Percentiles rank a stretch among this genome's conserved stretches.
These are phyloP conservation scores for Diplodia mutila DNA, from an alignment of 2,329 filamentous ascomycete species.

Conservation along the genomic window DNA sequence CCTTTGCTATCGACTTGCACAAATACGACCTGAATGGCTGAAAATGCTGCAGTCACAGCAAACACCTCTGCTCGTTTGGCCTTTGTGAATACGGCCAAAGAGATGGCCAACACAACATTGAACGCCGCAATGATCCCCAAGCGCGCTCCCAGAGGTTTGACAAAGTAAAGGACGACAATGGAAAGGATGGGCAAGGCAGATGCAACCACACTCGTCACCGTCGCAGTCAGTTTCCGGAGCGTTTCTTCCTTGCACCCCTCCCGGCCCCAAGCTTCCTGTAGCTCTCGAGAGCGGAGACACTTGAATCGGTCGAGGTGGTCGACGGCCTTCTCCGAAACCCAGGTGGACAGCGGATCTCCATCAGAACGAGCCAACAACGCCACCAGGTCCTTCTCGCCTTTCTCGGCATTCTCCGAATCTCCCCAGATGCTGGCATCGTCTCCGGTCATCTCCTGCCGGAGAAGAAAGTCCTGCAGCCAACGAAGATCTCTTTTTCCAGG, in stretches of 20 bases:
- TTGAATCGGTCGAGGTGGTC: not conserved
- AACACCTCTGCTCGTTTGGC: conserved; percentile 3
- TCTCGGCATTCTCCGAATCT: not conserved
- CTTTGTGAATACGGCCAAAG: not conserved
- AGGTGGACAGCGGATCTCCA: not conserved
- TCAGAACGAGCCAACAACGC: not conserved
- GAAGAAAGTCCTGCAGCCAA: not conserved
- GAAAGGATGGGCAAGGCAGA: not conserved
- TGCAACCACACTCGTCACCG: not conserved
- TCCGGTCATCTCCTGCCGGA: not conserved
- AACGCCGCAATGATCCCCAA: conserved; percentile 2
- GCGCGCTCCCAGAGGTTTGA: not conserved
- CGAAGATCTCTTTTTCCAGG: not conserved
- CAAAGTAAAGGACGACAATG: conserved; percentile 1
- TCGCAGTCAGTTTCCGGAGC: not conserved
- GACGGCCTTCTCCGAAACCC: not conserved
- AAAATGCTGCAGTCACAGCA: conserved; percentile 8
- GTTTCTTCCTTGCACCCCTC: not conserved
- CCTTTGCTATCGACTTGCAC: not conserved
- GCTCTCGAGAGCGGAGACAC: not conserved
- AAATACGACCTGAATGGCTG: conserved; percentile 20
- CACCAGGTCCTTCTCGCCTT: not conserved
- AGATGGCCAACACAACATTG: conserved; percentile 2
- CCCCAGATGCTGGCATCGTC: not conserved
- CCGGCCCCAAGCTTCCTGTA: not conserved